phyloP scores from a whole-genome alignment of 2,329 filamentous ascomycete species.

The Diaporthe sp. region DNA sequence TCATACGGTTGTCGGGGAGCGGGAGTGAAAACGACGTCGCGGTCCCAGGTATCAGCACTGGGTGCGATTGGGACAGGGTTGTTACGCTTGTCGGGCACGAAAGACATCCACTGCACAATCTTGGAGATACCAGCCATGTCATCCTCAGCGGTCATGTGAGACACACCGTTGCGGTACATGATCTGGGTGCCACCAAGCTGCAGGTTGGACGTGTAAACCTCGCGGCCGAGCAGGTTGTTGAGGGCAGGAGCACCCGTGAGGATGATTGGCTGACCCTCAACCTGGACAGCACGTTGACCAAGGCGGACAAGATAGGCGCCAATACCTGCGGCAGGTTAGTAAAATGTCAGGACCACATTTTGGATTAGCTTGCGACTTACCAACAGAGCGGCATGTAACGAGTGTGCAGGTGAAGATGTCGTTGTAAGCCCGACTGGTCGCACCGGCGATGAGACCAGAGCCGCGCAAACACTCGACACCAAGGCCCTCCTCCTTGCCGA shows the following conservation, averaged over 20 bases:
- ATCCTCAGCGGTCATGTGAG: slow-evolving; percentile 97
- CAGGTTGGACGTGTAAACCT: slow-evolving; percentile 98
- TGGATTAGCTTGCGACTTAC: slow-evolving; percentile 62
- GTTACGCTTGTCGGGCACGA: slow-evolving; percentile 94
- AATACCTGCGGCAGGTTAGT: slow-evolving; percentile 70
- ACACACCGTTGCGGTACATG: slow-evolving; percentile 99
- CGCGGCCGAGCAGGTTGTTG: slow-evolving; percentile 97
- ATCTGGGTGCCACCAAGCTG: slow-evolving; percentile 99
- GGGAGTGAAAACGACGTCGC: slow-evolving; percentile 87
- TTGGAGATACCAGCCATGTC: slow-evolving; percentile 98
- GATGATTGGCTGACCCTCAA: slow-evolving; percentile 98
- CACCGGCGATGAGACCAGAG: slow-evolving; percentile 97
- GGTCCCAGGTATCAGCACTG: slow-evolving; percentile 89
- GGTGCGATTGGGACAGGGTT: slow-evolving; percentile 93
- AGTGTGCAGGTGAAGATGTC: slow-evolving; percentile 99
- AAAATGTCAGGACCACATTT: slow-evolving; percentile 48
- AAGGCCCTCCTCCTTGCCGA: slow-evolving; percentile 94
- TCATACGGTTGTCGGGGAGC: slow-evolving; percentile 89
- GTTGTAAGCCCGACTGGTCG: slow-evolving; percentile 95
- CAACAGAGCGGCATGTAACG: slow-evolving; percentile 97
- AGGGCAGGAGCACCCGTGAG: slow-evolving; percentile 96
- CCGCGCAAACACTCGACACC: slow-evolving; percentile 98
- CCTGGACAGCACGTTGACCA: slow-evolving; percentile 97
- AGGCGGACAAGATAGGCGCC: slow-evolving; percentile 99
- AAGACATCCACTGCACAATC: slow-evolving; percentile 98